Percentiles rank a stretch among this genome's conserved stretches.
Conservation (phyloP, 1,284 basidiomycete species). For the Cryptococcus sp. region DNA sequence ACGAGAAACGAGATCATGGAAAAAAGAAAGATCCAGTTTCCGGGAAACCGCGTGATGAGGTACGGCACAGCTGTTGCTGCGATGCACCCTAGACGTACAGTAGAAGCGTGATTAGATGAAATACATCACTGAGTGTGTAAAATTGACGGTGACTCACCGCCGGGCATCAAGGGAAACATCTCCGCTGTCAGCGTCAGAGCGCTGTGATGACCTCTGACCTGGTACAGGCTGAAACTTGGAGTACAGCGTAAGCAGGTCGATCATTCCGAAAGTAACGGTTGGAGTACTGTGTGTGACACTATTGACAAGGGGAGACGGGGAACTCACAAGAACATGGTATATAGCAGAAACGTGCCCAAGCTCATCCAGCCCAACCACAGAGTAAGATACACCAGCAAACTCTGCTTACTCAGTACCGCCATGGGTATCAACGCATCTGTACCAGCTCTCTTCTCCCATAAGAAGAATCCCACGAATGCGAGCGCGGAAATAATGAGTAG, state of each 20-base stretch:
- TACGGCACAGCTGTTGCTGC: slow-evolving; percentile 28
- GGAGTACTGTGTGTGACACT: background rate
- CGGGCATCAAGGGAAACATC: slow-evolving; percentile 21
- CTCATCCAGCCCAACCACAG: slow-evolving; percentile 38
- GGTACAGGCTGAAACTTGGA: slow-evolving; percentile 15
- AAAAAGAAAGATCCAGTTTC: slow-evolving; percentile 30
- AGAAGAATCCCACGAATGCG: slow-evolving; percentile 26
- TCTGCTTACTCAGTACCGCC: slow-evolving; percentile 24
- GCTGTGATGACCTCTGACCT: slow-evolving; percentile 23
- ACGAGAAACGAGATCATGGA: slow-evolving; percentile 34
- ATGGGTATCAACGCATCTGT: slow-evolving; percentile 30
- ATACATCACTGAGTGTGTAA: too few relatives aligned
- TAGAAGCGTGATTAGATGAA: too few relatives aligned
- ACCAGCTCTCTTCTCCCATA: slow-evolving; percentile 26
- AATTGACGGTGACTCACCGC: slow-evolving; percentile 7
- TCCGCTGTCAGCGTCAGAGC: slow-evolving; percentile 28
- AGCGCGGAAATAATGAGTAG: slow-evolving; percentile 28
- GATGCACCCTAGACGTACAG: slow-evolving; percentile 14
- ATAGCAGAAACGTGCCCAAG: slow-evolving; percentile 34
- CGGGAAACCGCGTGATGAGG: slow-evolving; percentile 26
- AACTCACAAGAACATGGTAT: slow-evolving; percentile 26
- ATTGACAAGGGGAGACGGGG: background rate
- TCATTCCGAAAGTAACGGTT: too few relatives aligned
- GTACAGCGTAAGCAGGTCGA: background rate
- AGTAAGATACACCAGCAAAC: slow-evolving; percentile 27